Evolutionary conservation across 352 stramenopile species (phyloP).

Genomic region (Phytopythium ostracodes): DNA sequence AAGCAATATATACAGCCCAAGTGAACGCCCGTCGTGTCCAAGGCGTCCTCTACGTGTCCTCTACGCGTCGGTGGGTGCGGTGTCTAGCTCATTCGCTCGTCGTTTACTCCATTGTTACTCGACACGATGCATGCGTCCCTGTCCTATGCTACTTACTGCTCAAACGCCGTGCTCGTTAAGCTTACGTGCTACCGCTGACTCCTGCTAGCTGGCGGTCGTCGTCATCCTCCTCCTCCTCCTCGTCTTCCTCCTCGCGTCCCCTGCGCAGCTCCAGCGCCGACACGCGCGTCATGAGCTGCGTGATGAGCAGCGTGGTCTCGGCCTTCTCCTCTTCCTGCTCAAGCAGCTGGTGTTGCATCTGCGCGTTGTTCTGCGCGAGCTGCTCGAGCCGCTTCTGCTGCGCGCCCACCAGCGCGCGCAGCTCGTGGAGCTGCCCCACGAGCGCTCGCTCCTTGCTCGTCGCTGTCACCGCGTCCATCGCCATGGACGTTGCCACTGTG

Average conservation of each 20-base stretch:
- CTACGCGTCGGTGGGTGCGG: not conserved
- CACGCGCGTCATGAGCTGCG: constrained; percentile 80
- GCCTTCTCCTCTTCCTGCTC: constrained; percentile 80
- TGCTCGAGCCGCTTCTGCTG: constrained; percentile 75
- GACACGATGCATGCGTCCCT: not conserved
- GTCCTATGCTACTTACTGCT: not conserved
- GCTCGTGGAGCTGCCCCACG: constrained; percentile 42
- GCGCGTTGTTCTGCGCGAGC: constrained; percentile 68
- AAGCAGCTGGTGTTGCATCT: constrained; percentile 77
- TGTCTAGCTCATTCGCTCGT: not conserved
- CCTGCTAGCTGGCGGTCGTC: constrained; percentile 10
- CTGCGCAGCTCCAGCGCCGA: constrained; percentile 70
- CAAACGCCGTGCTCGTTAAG: not conserved
- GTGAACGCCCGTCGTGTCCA: not conserved
- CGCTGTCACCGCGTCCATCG: not conserved
- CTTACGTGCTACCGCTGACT: not conserved
- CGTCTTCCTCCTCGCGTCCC: constrained; percentile 25
- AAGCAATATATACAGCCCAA: not conserved
- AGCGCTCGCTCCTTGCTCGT: constrained; percentile 14
- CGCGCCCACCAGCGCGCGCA: constrained; percentile 40
- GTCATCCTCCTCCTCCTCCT: constrained; percentile 24
- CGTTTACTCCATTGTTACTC: too few relatives aligned
- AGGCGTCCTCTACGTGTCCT: too few relatives aligned
- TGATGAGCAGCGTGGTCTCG: constrained; percentile 83
- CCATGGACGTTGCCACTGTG: not conserved